phyloP scores from a whole-genome alignment of 148 eudicot genomes.

The Selenicereus undatus region DNA sequence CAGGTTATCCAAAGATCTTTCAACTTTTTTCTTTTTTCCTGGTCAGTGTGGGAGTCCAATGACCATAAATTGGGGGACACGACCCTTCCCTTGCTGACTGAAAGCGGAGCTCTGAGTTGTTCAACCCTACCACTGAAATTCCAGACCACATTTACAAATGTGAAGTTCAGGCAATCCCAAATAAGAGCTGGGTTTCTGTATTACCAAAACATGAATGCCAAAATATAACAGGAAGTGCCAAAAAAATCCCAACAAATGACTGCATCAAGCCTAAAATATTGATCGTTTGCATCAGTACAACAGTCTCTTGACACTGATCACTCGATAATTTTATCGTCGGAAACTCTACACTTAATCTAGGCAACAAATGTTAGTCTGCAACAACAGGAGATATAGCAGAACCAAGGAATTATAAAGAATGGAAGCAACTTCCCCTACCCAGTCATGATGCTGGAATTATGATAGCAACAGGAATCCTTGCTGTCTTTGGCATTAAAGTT shows the following conservation, averaged over 20 bases:
- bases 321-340: not conserved
- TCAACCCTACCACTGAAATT: conserved; percentile 19
- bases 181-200: not conserved
- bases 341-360: too few species aligned
- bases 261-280: too few species aligned
- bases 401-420: not conserved
- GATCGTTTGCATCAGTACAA: too few species aligned
- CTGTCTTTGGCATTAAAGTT: conserved; percentile 29
- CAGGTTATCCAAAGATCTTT: conserved; percentile 6
- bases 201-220: not conserved
- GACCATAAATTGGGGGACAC: conserved; percentile 19
- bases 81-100: conserved; percentile 17
- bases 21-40: not conserved
- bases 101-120: conserved; percentile 26
- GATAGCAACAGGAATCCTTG: conserved; percentile 25
- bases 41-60: conserved; percentile 9
- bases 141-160: conserved; percentile 11
- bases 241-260: too few species aligned
- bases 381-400: not conserved
- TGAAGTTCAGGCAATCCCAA: not conserved
- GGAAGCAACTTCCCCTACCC: conserved; percentile 1
- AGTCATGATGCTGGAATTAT: conserved; percentile 28
- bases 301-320: not conserved
- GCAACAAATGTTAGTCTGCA: not conserved
- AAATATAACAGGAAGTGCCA: not conserved